Conservation (phyloP, 768 basidiomycete species). For the Daedalea quercina region DNA sequence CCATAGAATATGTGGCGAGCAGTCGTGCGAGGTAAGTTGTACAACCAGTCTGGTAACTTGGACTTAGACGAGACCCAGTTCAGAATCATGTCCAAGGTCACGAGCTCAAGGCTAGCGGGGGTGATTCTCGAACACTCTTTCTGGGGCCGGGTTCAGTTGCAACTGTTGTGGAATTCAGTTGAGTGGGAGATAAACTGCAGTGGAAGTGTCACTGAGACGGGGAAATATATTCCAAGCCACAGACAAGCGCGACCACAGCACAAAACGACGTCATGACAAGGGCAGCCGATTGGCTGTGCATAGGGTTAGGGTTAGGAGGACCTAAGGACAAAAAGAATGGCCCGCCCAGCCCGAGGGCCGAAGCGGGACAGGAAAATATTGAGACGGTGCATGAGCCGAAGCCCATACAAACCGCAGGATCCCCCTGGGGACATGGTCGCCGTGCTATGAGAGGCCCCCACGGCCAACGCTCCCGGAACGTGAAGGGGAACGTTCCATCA, state of each 20-base stretch:
- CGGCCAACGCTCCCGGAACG: slow-evolving; percentile 29
- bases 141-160: no score
- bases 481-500: slow-evolving; percentile 31
- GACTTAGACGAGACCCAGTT: not conserved
- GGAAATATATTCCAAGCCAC: no score
- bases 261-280: not conserved
- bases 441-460: slow-evolving; percentile 40
- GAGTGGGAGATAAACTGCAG: no score
- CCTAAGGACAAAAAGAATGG: slow-evolving; percentile 29
- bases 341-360: slow-evolving; percentile 49
- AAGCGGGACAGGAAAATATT: slow-evolving; percentile 41
- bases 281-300: not conserved
- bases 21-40: slow-evolving; percentile 11
- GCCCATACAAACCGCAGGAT: slow-evolving; percentile 38
- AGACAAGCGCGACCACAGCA: not conserved
- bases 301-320: slow-evolving; percentile 25
- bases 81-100: not conserved
- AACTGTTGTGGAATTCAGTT: no score
- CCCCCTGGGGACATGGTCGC: slow-evolving; percentile 49
- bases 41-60: slow-evolving; percentile 1
- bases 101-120: not conserved
- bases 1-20: slow-evolving; percentile 38
- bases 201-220: no score
- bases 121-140: not conserved
- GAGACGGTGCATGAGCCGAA: slow-evolving; percentile 38